Evolutionary conservation across 192 early-diverging fungal genomes (phyloP).

Genomic region (Umbelopsis sp.): DNA sequence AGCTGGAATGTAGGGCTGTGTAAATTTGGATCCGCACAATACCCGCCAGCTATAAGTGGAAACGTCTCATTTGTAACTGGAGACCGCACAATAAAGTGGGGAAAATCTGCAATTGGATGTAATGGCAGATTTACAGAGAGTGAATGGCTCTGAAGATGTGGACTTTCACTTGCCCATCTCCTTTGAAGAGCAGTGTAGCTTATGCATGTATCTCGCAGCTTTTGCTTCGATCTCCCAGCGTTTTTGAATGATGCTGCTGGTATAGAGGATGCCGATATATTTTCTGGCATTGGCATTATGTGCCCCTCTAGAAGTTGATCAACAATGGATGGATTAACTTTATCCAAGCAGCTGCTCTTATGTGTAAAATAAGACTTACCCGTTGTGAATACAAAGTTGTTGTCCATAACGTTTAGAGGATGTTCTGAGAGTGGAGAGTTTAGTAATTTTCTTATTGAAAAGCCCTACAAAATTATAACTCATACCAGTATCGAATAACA

Average conservation of each 20-base stretch:
- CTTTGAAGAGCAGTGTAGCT: not conserved
- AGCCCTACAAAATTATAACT: not conserved
- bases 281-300: conserved; percentile 46
- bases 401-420: conserved; percentile 67
- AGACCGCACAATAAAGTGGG: conserved; percentile 48
- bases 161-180: not conserved
- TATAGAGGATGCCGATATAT: conserved; percentile 23
- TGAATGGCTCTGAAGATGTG: not conserved
- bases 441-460: not conserved
- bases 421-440: conserved; percentile 56
- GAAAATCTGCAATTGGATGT: conserved; percentile 43
- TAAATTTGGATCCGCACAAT: conserved; percentile 45
- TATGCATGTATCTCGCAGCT: not conserved
- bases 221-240: conserved; percentile 12
- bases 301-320: conserved; percentile 53
- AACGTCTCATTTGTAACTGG: conserved; percentile 19
- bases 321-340: not conserved
- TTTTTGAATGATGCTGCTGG: not conserved
- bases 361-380: conserved; percentile 39
- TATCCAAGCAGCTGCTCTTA: not conserved
- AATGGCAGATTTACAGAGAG: not conserved
- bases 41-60: conserved; percentile 40
- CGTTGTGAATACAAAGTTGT: conserved; percentile 89
- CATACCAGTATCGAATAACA: conserved; percentile 87
- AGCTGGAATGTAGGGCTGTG: conserved; percentile 37